Conservation (phyloP, 192 early-diverging fungal species). For the Oehlia diaphana region DNA sequence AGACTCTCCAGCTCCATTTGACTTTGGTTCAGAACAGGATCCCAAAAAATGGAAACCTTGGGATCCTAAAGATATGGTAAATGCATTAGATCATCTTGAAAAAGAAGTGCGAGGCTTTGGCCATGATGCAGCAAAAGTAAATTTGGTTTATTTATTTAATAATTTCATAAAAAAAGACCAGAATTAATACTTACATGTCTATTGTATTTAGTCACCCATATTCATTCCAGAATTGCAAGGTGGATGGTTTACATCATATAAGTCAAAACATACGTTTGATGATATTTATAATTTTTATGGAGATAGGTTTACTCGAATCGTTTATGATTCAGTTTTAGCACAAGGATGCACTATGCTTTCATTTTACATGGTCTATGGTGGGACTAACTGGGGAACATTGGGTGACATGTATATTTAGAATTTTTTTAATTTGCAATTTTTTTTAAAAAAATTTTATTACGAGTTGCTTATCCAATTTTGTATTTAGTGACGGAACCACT, state of each 20-base stretch:
- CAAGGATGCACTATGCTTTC: slow-evolving; percentile 68
- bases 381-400: slow-evolving; percentile 80
- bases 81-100: slow-evolving; percentile 63
- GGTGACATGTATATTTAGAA: slow-evolving; percentile 56
- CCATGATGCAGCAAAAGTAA: slow-evolving; percentile 58
- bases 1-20: slow-evolving; percentile 53
- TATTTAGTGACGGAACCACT: slow-evolving; percentile 66
- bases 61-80: slow-evolving; percentile 48
- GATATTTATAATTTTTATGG: slow-evolving; percentile 71
- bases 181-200: not conserved
- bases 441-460: slow-evolving; percentile 2
- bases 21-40: slow-evolving; percentile 36
- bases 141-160: not conserved
- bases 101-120: slow-evolving; percentile 66
- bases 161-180: no score
- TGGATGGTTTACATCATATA: slow-evolving; percentile 79
- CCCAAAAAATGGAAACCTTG: slow-evolving; percentile 56
- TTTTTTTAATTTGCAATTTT: not conserved
- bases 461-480: not conserved
- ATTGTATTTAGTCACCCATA: slow-evolving; percentile 53
- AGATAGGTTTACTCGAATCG: slow-evolving; percentile 60
- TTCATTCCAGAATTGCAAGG: slow-evolving; percentile 80
- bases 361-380: slow-evolving; percentile 77
- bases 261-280: slow-evolving; percentile 62
- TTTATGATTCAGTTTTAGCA: slow-evolving; percentile 60